A percentile compares a stretch with the other conserved stretches of the same genome.
Conservation (phyloP, 208 protist genomes). For the Leishmania aethiopica region DNA sequence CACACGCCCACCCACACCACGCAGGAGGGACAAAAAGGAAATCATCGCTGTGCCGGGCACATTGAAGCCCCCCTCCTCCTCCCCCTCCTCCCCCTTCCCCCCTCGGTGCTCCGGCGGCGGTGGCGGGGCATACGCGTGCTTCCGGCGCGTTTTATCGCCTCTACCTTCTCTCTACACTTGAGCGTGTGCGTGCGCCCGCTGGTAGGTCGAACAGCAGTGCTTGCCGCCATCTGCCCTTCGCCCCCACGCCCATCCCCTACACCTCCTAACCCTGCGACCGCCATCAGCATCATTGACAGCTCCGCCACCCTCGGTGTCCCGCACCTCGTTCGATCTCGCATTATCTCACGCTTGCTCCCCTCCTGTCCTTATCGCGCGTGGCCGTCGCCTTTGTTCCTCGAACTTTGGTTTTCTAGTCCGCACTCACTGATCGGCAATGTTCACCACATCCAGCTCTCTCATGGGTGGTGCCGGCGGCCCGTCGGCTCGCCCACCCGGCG, state of each 20-base stretch:
- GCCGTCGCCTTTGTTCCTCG: neutral
- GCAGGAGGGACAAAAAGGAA: neutral
- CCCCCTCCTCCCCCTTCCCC: neutral
- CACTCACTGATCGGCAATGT: constrained; percentile 1
- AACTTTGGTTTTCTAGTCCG: neutral
- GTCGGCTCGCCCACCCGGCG: neutral
- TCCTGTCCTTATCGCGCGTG: neutral
- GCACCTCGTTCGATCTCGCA: neutral
- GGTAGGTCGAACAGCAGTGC: neutral
- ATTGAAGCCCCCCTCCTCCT: neutral
- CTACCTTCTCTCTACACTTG: constrained; percentile 5
- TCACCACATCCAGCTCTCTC: constrained; percentile 1
- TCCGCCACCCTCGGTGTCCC: neutral
- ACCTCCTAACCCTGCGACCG: neutral
- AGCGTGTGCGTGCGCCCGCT: neutral
- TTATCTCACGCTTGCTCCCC: neutral
- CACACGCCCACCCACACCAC: neutral
- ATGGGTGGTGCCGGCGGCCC: constrained; percentile 2
- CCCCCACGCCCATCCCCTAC: neutral
- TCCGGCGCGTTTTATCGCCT: neutral
- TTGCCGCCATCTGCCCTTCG: neutral
- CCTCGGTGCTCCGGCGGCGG: neutral
- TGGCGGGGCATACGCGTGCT: neutral
- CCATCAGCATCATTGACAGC: neutral
- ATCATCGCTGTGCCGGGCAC: neutral